Percentiles rank a stretch among this genome's conserved stretches.
These are phyloP conservation scores for Dothistroma septosporum DNA, from an alignment of 2,329 filamentous ascomycete genomes.

Conservation along the genomic window DNA sequence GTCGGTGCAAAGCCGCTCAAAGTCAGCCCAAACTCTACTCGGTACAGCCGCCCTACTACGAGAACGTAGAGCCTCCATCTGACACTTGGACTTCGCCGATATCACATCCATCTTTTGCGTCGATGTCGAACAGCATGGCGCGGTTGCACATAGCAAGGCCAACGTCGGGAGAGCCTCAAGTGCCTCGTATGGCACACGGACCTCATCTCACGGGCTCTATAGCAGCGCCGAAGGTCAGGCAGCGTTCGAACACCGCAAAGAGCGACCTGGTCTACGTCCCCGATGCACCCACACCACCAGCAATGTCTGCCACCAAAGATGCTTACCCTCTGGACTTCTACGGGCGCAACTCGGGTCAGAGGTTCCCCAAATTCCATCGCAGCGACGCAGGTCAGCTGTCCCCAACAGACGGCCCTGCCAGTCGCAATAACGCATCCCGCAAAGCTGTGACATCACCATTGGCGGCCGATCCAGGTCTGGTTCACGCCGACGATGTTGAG, in stretches of 20 bases:
- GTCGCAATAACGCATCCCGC: background rate
- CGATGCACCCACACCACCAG: background rate
- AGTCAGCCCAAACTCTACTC: background rate
- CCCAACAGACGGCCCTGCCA: background rate
- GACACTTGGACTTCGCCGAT: background rate
- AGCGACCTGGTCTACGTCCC: slow-evolving; percentile 20
- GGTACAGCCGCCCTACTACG: background rate
- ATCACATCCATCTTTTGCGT: background rate
- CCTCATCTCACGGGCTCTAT: background rate
- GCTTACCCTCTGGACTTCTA: slow-evolving; percentile 23
- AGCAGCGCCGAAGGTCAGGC: background rate
- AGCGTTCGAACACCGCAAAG: slow-evolving; percentile 5
- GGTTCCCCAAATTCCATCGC: slow-evolving; percentile 16
- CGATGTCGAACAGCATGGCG: background rate
- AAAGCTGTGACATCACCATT: background rate
- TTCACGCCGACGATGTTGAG: background rate
- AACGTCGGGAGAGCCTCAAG: background rate
- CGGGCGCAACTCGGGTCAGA: slow-evolving; percentile 17
- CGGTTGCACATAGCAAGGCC: slow-evolving; percentile 1
- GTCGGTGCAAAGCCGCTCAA: background rate
- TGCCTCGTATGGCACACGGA: background rate
- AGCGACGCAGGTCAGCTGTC: slow-evolving; percentile 12
- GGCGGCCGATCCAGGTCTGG: background rate
- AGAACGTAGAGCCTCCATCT: background rate
- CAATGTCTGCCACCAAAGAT: slow-evolving; percentile 17